These are phyloP conservation scores for Centella asiatica DNA, from an alignment of 129 eudicot genomes.

Conservation along the genomic window DNA sequence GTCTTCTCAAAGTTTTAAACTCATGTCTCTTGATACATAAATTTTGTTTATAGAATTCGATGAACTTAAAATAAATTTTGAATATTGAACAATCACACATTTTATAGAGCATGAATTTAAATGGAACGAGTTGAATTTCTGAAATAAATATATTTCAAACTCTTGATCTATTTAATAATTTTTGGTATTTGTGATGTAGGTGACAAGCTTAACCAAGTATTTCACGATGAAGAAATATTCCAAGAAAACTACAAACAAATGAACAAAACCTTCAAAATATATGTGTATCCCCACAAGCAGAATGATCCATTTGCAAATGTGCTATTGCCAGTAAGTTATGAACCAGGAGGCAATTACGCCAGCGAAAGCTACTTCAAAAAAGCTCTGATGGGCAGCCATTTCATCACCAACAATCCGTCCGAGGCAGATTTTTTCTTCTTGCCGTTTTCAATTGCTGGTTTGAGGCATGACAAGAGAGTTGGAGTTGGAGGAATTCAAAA, in stretches of 20 bases:
- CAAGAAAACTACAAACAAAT: constrained; percentile 53
- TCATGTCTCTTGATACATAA: too few species aligned
- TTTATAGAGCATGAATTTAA: too few species aligned
- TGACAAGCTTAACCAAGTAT: constrained; percentile 24
- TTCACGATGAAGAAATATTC: constrained; percentile 53
- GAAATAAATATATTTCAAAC: too few species aligned
- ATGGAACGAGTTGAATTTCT: too few species aligned
- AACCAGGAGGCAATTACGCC: constrained; percentile 81
- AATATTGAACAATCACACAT: too few species aligned
- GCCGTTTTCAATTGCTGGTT: constrained; percentile 78
- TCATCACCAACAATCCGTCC: constrained; percentile 59
- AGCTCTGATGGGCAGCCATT: constrained; percentile 51
- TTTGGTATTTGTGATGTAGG: constrained; percentile 13
- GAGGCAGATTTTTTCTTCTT: constrained; percentile 71
- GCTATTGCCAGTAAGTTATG: constrained; percentile 34
- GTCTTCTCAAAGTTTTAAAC: too few species aligned
- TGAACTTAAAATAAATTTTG: too few species aligned
- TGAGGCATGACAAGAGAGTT: constrained; percentile 65
- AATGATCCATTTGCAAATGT: constrained; percentile 68
- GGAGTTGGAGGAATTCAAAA: constrained; percentile 65
- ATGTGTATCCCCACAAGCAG: constrained; percentile 45
- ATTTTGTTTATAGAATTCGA: too few species aligned
- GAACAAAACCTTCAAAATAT: constrained; percentile 59
- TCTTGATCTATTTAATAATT: neutral
- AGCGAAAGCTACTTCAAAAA: constrained; percentile 86